Conservation (phyloP, 306 rosid species). For the Astragalus glycyphyllos region DNA sequence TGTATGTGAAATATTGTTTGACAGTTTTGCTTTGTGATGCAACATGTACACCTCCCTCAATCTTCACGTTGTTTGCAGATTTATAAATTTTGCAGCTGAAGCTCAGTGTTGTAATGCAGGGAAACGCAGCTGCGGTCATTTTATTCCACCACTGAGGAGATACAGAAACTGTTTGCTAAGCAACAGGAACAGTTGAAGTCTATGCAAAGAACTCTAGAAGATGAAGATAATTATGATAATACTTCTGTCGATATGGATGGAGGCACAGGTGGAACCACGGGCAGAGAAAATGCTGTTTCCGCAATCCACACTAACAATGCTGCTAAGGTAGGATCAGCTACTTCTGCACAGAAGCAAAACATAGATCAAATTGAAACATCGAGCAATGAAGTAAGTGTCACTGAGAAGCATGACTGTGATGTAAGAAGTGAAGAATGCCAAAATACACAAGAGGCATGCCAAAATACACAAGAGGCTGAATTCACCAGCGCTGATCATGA, state of each 20-base stretch:
- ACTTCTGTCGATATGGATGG: slow-evolving; percentile 72
- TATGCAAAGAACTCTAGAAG: slow-evolving; percentile 93
- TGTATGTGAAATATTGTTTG: slow-evolving; percentile 11
- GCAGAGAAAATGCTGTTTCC: slow-evolving; percentile 50
- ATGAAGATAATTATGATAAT: slow-evolving; percentile 87
- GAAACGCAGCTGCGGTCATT: slow-evolving; percentile 92
- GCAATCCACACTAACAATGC: slow-evolving; percentile 45
- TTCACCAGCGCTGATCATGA: slow-evolving; percentile 72
- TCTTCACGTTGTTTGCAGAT: slow-evolving; percentile 28
- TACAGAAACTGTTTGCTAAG: slow-evolving; percentile 73
- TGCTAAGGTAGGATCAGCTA: slow-evolving; percentile 60
- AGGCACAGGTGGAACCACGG: slow-evolving; percentile 45
- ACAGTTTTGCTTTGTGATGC: slow-evolving; percentile 37
- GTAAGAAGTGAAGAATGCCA: slow-evolving; percentile 71
- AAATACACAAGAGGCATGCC: slow-evolving; percentile 76
- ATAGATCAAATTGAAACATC: slow-evolving; percentile 64
- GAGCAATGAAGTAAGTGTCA: slow-evolving; percentile 71
- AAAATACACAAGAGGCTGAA: slow-evolving; percentile 81
- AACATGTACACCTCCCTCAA: slow-evolving; percentile 12
- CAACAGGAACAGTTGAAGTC: slow-evolving; percentile 93
- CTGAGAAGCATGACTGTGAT: slow-evolving; percentile 86
- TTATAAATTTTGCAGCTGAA: slow-evolving; percentile 44
- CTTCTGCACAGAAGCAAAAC: slow-evolving; percentile 56
- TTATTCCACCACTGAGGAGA: slow-evolving; percentile 96
- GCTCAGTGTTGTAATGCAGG: slow-evolving; percentile 58